phyloP scores from a whole-genome alignment of 306 rosid genomes.

The Abrus precatorius region DNA sequence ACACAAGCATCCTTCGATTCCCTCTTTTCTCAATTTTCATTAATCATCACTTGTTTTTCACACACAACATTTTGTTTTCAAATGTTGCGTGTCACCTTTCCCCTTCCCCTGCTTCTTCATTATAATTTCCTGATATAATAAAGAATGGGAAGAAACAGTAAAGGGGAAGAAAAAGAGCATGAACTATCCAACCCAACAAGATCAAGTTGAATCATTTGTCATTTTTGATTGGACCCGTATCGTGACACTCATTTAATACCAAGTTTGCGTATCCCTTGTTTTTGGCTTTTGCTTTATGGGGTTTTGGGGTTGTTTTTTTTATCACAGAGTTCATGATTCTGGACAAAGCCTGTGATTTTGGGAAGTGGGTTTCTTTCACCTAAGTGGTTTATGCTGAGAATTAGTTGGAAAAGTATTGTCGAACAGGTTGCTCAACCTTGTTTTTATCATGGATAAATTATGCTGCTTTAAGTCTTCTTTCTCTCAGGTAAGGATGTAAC shows the following conservation, averaged over 20 bases:
- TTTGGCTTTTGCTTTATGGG: conserved; percentile 41
- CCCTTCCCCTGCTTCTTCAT: conserved; percentile 27
- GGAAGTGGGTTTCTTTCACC: conserved; percentile 60
- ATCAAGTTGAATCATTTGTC: conserved; percentile 41
- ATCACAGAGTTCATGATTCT: conserved; percentile 53
- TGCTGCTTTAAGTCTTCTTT: conserved; percentile 76
- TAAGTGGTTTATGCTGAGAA: conserved; percentile 60
- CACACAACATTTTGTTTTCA: background rate
- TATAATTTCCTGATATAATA: conserved; percentile 33
- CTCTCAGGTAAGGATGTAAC: conserved; percentile 64
- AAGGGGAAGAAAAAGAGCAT: conserved; percentile 54
- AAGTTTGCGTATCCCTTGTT: conserved; percentile 35
- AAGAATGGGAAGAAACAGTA: conserved; percentile 20
- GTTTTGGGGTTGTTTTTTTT: conserved; percentile 56
- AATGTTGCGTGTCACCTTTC: conserved; percentile 28
- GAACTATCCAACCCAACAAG: conserved; percentile 42
- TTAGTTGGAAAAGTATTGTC: conserved; percentile 42
- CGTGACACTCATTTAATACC: conserved; percentile 51
- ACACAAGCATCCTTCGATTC: conserved; percentile 35
- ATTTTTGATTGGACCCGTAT: conserved; percentile 57
- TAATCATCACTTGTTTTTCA: background rate
- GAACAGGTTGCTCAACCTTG: conserved; percentile 44
- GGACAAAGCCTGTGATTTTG: conserved; percentile 43
- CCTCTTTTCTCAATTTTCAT: conserved; percentile 28
- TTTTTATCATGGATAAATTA: conserved; percentile 65